These are phyloP conservation scores for Moelleriella libera DNA, from an alignment of 2,329 filamentous ascomycete species.

Conservation along the genomic window DNA sequence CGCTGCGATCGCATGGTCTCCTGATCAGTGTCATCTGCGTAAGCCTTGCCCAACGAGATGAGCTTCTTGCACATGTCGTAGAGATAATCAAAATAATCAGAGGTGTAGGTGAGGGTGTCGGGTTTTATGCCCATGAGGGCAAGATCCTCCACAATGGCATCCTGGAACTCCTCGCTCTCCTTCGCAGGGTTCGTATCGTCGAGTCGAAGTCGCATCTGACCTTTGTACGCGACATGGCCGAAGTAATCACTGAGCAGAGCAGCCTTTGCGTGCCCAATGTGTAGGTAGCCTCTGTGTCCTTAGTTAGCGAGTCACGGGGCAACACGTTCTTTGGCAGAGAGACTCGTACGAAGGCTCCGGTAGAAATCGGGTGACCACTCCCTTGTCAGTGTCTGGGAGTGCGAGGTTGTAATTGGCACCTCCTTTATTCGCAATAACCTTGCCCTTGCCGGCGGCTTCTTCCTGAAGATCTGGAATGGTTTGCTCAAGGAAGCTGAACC, in stretches of 20 bases:
- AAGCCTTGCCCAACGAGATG: conserved; percentile 77
- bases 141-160: conserved; percentile 85
- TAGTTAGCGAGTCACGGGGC: neutral
- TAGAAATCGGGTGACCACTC: conserved; percentile 83
- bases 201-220: conserved; percentile 80
- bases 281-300: conserved; percentile 56
- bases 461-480: conserved; percentile 62
- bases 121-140: conserved; percentile 84
- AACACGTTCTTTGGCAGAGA: neutral
- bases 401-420: conserved; percentile 84
- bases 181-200: conserved; percentile 97
- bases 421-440: conserved; percentile 61
- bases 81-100: conserved; percentile 87
- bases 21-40: conserved; percentile 86
- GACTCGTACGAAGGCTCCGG: conserved; percentile 70
- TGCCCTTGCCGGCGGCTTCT: conserved; percentile 48
- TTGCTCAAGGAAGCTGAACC: conserved; percentile 79
- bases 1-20: conserved; percentile 79
- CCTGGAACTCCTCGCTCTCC: conserved; percentile 93
- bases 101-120: conserved; percentile 77
- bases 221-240: conserved; percentile 83
- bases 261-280: conserved; percentile 92
- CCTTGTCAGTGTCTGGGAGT: conserved; percentile 70
- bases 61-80: conserved; percentile 75
- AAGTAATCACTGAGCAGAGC: conserved; percentile 94